Conservation (phyloP, 305 asterid genomes). For the Solanum hybrid region DNA sequence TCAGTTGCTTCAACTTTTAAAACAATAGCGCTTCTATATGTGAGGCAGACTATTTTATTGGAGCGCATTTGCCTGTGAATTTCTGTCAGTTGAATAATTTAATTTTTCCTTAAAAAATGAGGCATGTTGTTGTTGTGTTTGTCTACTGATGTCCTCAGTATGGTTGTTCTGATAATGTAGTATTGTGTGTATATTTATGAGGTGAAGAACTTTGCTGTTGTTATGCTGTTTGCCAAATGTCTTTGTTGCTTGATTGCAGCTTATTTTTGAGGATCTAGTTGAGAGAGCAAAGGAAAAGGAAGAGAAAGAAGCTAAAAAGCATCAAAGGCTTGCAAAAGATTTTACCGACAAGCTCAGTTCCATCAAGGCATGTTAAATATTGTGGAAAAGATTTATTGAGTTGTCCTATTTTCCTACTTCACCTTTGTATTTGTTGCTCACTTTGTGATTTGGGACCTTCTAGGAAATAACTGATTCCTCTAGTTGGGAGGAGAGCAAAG, state of each 20-base stretch:
- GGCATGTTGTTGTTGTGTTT: not conserved
- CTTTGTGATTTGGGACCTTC: not conserved
- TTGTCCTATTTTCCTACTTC: not conserved
- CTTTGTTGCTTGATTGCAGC: conserved; percentile 35
- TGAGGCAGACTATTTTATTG: not conserved
- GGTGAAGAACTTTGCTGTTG: not conserved
- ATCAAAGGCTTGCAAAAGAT: conserved; percentile 75
- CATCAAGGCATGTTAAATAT: conserved; percentile 47
- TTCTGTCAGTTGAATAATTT: not conserved
- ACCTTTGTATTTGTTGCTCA: not conserved
- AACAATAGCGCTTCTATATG: not conserved
- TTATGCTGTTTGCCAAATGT: not conserved
- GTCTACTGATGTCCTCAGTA: not conserved
- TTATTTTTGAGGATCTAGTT: conserved; percentile 69
- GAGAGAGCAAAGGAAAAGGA: conserved; percentile 95
- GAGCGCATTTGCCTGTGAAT: not conserved
- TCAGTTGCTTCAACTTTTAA: not conserved
- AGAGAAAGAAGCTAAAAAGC: conserved; percentile 89
- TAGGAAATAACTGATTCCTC: conserved; percentile 72
- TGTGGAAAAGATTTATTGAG: not conserved
- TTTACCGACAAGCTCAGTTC: conserved; percentile 64
- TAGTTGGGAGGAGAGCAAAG: conserved; percentile 80
- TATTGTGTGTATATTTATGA: not conserved
- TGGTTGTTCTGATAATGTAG: not conserved
- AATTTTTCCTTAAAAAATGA: not conserved